Evolutionary conservation across 129 eudicot species (phyloP), one percentile per base, ranked within the genome.

Genomic region (Arctium lappa): DNA sequence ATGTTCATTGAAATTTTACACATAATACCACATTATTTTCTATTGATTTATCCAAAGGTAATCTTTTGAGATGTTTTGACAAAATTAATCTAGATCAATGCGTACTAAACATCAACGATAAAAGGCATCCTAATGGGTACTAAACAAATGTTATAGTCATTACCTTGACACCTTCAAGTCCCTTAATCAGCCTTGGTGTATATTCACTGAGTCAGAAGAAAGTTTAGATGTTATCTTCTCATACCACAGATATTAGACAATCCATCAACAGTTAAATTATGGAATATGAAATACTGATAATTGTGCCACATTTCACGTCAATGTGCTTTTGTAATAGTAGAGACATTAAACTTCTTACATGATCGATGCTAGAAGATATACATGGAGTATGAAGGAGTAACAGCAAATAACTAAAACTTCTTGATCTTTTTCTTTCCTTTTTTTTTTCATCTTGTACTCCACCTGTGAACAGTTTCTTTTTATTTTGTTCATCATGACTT

Each of bases 161-260:
- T 85, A 95, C 99, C 99, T 93, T 90, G 48, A 90, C 86, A 15
- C 94, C 95, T 81, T 95, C 98, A 76, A 95, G 99, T 68, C 81
- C 88, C 86, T 90, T 95, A 65, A 95, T 91, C 63, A 95, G 91
- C 86, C 99, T 88, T 80, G 99, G 99, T 68, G 95, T 90, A 83
- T 87, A 95, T 82, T 95, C 99, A 80, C 99, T 95, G 97, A 88
- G 85, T 46, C 62, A 46, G 37, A 79, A 65, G 76, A 56, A 65
- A 77, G 2, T 0, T 40, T 13, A 66, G 53, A 69, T 7, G 38
- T 82, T 34, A 81, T 38, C 33, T 46, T 33, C 69, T 76, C 69
- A 66, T 7, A 73, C 65, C 40, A 15, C 1, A 63, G 4, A 34
- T 29, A 72, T 22, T 83, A 83, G n/a, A 36, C 9, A 22, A 53